phyloP scores from a whole-genome alignment of 225 moss, liverwort and hornwort species.

The Sphagnum contortum region DNA sequence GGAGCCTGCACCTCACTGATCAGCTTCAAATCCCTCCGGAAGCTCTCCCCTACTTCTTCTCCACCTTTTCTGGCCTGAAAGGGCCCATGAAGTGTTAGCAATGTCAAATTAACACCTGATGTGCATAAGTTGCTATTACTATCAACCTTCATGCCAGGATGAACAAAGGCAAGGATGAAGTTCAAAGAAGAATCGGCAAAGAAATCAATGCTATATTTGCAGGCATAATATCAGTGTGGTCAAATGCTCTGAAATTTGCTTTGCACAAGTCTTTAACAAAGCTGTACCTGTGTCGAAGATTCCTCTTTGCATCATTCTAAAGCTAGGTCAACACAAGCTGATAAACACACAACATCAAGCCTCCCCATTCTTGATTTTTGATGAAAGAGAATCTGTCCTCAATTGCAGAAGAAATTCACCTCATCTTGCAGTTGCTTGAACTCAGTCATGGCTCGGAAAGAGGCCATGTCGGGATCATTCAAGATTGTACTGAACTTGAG shows the following conservation, averaged over 20 bases:
- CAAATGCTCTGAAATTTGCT: no score
- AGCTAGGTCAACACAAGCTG: not conserved
- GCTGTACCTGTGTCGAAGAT: not conserved
- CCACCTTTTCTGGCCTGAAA: conserved; percentile 92
- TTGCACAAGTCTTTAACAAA: no score
- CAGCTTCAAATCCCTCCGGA: conserved; percentile 82
- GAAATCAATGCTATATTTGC: no score
- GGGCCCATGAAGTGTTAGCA: conserved; percentile 2
- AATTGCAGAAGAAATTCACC: conserved; percentile 25
- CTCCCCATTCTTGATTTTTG: no score
- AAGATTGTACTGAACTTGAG: conserved; percentile 91
- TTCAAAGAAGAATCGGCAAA: no score
- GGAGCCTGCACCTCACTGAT: conserved; percentile 98
- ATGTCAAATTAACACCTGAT: not conserved
- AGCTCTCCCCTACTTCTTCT: conserved; percentile 70
- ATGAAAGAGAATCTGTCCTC: no score
- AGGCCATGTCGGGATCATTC: conserved; percentile 81
- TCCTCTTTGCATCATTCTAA: not conserved
- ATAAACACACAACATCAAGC: no score
- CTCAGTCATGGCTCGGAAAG: conserved; percentile 81
- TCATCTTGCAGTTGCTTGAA: conserved; percentile 82
- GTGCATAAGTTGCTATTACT: no score
- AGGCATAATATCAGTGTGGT: no score
- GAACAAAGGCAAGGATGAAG: no score
- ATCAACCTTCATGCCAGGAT: no score